Percentiles rank a stretch among this genome's conserved stretches.
These are phyloP conservation scores for Paraphoma chrysanthemicola DNA, from an alignment of 2,329 filamentous ascomycete species.

Conservation along the genomic window DNA sequence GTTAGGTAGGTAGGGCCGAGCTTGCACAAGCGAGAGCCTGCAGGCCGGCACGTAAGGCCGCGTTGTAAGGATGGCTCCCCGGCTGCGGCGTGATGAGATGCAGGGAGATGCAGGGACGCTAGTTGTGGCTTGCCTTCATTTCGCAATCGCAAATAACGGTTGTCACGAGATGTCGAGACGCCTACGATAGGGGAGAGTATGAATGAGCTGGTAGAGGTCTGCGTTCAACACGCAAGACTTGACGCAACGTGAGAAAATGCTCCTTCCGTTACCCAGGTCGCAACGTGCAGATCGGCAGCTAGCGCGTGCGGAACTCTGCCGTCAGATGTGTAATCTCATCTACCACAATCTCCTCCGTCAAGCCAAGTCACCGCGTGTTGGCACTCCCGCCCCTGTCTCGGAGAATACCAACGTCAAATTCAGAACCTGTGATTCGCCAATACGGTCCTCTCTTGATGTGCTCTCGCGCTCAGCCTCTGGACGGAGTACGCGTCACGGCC, in stretches of 20 bases:
- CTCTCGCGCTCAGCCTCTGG: conserved; percentile 18
- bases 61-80: neutral
- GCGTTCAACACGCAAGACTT: neutral
- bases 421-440: conserved; percentile 11
- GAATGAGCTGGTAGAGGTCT: neutral
- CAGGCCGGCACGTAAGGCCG: neutral
- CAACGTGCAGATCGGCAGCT: neutral
- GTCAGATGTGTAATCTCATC: neutral
- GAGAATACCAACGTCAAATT: neutral
- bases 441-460: conserved; percentile 11
- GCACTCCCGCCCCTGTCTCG: neutral
- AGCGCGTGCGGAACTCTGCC: neutral
- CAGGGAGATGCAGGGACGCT: neutral
- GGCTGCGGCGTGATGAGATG: neutral
- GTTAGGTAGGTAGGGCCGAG: neutral
- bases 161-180: no score
- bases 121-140: no score
- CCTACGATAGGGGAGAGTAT: neutral
- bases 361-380: neutral
- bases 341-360: neutral
- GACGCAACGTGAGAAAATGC: neutral
- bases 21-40: neutral
- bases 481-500: conserved; percentile 21
- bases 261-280: neutral
- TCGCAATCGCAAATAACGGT: no score